Evolutionary conservation across 148 eudicot species (phyloP).

Genomic region (Dysphania ambrosioides): DNA sequence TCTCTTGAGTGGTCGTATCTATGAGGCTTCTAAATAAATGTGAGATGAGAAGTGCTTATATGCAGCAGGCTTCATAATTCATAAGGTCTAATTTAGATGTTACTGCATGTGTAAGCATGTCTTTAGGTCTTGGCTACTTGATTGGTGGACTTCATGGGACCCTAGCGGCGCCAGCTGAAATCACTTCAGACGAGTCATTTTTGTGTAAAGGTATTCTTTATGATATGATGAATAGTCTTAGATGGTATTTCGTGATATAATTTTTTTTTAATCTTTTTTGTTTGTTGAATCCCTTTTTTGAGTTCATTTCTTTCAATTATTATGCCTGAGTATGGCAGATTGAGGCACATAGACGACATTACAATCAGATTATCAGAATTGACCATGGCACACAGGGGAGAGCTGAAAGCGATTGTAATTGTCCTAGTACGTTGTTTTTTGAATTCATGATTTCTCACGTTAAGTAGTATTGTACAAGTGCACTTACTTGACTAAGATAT

Average conservation of each 20-base stretch:
- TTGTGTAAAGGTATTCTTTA: not conserved
- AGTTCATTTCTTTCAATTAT: conserved; percentile 37
- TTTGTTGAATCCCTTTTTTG: not conserved
- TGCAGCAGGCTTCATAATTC: not conserved
- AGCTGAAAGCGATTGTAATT: conserved; percentile 64
- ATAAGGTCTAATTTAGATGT: not conserved
- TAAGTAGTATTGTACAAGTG: not conserved
- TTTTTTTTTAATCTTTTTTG: not conserved
- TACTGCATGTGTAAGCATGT: too few species aligned
- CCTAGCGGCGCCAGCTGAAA: not conserved
- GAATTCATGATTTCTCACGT: not conserved
- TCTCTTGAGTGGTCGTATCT: not conserved
- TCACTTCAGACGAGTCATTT: not conserved
- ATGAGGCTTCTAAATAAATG: not conserved
- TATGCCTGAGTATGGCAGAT: conserved; percentile 81
- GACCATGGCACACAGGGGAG: conserved; percentile 92
- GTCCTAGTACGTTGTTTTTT: conserved; percentile 71
- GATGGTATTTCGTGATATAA: not conserved
- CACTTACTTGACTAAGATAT: not conserved
- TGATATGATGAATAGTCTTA: not conserved
- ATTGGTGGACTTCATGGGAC: not conserved
- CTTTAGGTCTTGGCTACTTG: not conserved
- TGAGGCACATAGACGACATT: conserved; percentile 51
- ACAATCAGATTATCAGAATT: conserved; percentile 68
- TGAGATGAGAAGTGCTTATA: not conserved